phyloP scores from a whole-genome alignment of 2,329 filamentous ascomycete species.

The Aspergillus sp. region DNA sequence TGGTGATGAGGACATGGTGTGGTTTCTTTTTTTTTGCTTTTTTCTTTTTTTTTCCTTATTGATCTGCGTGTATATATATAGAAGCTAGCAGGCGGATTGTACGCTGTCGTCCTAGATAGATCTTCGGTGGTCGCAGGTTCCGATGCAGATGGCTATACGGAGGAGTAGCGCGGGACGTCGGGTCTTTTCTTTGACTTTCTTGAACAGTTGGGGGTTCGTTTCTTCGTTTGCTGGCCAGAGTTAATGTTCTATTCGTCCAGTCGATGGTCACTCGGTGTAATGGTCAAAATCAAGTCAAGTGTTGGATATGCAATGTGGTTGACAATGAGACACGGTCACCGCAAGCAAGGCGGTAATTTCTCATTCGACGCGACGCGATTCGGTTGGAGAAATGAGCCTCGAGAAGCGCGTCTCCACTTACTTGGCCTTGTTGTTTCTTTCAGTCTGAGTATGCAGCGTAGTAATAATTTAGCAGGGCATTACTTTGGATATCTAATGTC shows the following conservation, averaged over 20 bases:
- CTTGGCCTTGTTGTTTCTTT: not conserved
- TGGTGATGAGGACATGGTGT: slow-evolving; percentile 13
- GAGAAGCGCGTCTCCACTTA: not conserved
- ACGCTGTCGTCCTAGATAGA: not conserved
- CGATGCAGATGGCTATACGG: not conserved
- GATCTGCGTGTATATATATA: not conserved
- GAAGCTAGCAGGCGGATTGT: too few species aligned
- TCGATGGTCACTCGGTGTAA: not conserved
- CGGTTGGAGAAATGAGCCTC: not conserved
- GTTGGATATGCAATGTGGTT: not conserved
- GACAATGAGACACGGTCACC: not conserved
- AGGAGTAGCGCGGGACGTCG: too few species aligned
- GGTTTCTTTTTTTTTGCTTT: not conserved
- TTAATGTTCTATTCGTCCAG: not conserved
- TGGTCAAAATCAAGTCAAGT: not conserved
- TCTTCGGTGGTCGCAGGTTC: not conserved
- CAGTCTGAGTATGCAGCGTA: not conserved
- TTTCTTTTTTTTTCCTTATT: not conserved
- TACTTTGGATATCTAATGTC: too few species aligned
- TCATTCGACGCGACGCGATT: slow-evolving; percentile 4
- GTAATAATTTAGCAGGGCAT: too few species aligned
- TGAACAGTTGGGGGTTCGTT: not conserved
- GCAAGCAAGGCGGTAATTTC: not conserved
- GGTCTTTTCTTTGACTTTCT: not conserved
- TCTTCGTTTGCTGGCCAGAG: not conserved